Conservation (phyloP, 192 early-diverging fungal species). For the Coemansia sp. region DNA sequence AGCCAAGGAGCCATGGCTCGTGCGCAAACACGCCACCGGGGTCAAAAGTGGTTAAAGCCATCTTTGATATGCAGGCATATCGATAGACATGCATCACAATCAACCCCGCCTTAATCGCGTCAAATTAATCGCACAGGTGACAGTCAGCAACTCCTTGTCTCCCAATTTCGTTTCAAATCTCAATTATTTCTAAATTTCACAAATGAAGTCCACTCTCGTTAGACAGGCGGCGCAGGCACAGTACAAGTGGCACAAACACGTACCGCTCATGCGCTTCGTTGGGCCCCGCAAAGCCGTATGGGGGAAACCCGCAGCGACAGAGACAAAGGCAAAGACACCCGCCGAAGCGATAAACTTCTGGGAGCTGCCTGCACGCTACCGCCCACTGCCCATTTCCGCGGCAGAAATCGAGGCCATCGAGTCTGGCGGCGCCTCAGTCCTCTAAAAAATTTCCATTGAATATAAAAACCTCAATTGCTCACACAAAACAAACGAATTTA, state of each 20-base stretch:
- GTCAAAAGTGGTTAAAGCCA: too few relatives aligned
- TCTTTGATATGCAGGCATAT: too few relatives aligned
- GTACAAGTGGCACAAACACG: slow-evolving; percentile 49
- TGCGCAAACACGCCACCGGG: too few relatives aligned
- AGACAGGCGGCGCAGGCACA: slow-evolving; percentile 31
- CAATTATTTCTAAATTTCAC: background rate
- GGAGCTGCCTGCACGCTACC: slow-evolving; percentile 53
- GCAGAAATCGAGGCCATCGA: slow-evolving; percentile 54
- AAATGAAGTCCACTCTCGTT: slow-evolving; percentile 27
- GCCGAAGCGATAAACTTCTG: slow-evolving; percentile 47
- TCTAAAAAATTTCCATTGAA: background rate
- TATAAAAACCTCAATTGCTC: background rate
- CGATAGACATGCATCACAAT: too few relatives aligned
- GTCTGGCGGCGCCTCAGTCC: slow-evolving; percentile 41
- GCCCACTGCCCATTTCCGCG: slow-evolving; percentile 35
- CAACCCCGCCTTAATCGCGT: too few relatives aligned
- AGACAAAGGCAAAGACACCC: background rate
- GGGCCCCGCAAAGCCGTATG: slow-evolving; percentile 47
- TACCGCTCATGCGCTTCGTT: slow-evolving; percentile 45
- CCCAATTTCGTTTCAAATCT: background rate
- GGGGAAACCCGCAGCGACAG: slow-evolving; percentile 7
- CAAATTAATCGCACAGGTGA: too few relatives aligned
- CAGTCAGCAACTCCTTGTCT: too few relatives aligned
- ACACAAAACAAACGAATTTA: slow-evolving; percentile 31
- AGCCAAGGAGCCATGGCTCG: background rate